Evolutionary conservation across 352 stramenopile genomes (phyloP).

Genomic region (Phytophthora citricola): DNA sequence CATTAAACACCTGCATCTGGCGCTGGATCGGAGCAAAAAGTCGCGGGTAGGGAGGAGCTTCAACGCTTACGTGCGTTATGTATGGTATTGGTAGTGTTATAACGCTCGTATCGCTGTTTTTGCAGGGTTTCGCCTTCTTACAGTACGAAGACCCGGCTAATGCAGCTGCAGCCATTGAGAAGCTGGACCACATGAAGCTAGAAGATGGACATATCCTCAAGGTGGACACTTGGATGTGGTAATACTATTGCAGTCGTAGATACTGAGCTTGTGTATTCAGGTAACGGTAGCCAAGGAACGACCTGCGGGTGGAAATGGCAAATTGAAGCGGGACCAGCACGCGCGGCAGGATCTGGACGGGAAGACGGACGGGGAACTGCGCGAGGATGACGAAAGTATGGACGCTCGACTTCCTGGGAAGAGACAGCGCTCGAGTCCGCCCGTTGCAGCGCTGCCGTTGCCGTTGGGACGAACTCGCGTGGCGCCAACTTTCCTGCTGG

Average conservation of each 20-base stretch:
- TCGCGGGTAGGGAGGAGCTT: conserved; percentile 56
- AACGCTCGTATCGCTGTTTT: conserved; percentile 3
- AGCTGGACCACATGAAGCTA: conserved; percentile 67
- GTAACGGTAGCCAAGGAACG: conserved; percentile 74
- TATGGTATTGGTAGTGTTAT: conserved; percentile 1
- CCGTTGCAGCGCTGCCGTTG: conserved; percentile 20
- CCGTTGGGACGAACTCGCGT: conserved; percentile 17
- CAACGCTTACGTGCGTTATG: neutral
- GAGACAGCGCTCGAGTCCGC: conserved; percentile 68
- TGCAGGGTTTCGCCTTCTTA: conserved; percentile 80
- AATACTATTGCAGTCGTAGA: conserved; percentile 1
- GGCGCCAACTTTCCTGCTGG: conserved; percentile 19
- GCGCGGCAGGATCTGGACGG: conserved; percentile 47
- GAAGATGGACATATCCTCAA: conserved; percentile 80
- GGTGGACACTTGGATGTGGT: conserved; percentile 30
- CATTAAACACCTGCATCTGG: conserved; percentile 74
- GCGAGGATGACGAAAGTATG: conserved; percentile 31
- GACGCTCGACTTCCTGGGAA: conserved; percentile 57
- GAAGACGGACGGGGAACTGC: conserved; percentile 18
- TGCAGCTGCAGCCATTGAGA: conserved; percentile 60
- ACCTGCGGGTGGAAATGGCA: conserved; percentile 44
- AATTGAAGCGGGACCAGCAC: conserved; percentile 77
- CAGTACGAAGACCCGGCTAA: conserved; percentile 67
- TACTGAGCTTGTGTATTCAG: conserved; percentile 32
- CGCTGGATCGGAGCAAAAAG: conserved; percentile 80